Percentiles rank a stretch among this genome's conserved stretches.
These are phyloP conservation scores for Friedmanniomyces simplex DNA, from an alignment of 495 filamentous ascomycete genomes.

Conservation along the genomic window DNA sequence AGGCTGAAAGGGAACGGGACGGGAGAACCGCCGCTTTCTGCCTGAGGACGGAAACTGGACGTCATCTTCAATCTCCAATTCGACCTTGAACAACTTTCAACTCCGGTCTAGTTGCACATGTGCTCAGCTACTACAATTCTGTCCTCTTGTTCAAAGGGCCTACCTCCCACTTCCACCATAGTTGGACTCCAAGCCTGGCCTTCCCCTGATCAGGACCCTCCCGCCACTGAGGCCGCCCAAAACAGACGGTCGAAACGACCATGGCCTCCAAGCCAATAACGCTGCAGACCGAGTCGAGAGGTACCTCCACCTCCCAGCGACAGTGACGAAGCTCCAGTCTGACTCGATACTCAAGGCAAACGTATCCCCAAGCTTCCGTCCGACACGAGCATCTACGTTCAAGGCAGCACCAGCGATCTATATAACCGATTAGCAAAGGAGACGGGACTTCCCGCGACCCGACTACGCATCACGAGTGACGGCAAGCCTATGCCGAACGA, in stretches of 20 bases:
- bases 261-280: conserved; percentile 24
- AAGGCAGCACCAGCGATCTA: conserved; percentile 32
- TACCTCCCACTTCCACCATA: too few species aligned
- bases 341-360: conserved; percentile 23
- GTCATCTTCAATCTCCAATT: too few species aligned
- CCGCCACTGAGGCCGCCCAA: background rate
- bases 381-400: conserved; percentile 21
- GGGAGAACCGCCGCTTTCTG: too few species aligned
- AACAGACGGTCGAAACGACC: background rate
- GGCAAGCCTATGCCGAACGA: conserved; percentile 56
- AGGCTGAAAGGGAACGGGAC: too few species aligned
- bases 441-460: conserved; percentile 47
- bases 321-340: background rate
- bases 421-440: conserved; percentile 46
- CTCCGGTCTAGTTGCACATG: too few species aligned
- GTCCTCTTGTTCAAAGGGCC: too few species aligned
- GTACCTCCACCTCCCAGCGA: conserved; percentile 15
- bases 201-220: background rate
- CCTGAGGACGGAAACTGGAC: too few species aligned
- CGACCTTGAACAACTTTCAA: too few species aligned
- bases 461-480: conserved; percentile 62
- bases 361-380: conserved; percentile 31
- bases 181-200: background rate
- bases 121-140: too few species aligned
- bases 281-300: conserved; percentile 22